phyloP scores from a whole-genome alignment of 495 filamentous ascomycete species.

The Podospora pseudocomata region DNA sequence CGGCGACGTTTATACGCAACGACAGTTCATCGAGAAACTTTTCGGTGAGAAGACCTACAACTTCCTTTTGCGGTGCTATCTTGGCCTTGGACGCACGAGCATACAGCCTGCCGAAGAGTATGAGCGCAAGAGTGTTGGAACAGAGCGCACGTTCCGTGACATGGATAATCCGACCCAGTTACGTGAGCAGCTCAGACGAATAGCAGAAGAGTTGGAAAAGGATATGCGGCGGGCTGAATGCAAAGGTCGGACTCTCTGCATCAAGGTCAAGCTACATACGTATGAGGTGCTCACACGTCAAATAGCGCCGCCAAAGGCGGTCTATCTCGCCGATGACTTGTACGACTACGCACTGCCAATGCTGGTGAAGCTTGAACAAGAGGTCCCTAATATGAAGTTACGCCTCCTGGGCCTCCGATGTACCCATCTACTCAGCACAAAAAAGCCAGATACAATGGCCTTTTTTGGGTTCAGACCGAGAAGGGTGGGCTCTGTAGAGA shows the following conservation, averaged over 20 bases:
- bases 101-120: conserved; percentile 85
- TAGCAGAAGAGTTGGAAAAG: conserved; percentile 82
- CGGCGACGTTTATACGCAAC: conserved; percentile 78
- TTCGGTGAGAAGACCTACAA: conserved; percentile 90
- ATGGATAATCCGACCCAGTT: conserved; percentile 65
- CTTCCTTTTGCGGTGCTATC: conserved; percentile 78
- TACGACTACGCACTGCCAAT: conserved; percentile 81
- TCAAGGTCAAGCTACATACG: conserved; percentile 93
- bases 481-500: conserved; percentile 15
- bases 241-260: conserved; percentile 81
- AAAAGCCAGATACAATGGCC: conserved; percentile 63
- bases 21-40: conserved; percentile 64
- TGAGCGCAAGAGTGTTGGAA: conserved; percentile 90
- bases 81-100: conserved; percentile 84
- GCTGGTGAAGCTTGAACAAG: conserved; percentile 78
- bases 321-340: conserved; percentile 72
- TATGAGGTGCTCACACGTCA: conserved; percentile 90
- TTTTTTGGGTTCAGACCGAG: conserved; percentile 68
- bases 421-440: conserved; percentile 80
- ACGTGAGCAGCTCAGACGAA: conserved; percentile 70
- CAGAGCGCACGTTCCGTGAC: conserved; percentile 87
- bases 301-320: conserved; percentile 64
- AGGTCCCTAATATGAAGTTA: conserved; percentile 75
- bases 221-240: conserved; percentile 76
- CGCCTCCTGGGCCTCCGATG: conserved; percentile 85